Evolutionary conservation across 2,329 filamentous ascomycete genomes (phyloP), one percentile per base, ranked within the genome.

Genomic region (Sporothrix phasma): DNA sequence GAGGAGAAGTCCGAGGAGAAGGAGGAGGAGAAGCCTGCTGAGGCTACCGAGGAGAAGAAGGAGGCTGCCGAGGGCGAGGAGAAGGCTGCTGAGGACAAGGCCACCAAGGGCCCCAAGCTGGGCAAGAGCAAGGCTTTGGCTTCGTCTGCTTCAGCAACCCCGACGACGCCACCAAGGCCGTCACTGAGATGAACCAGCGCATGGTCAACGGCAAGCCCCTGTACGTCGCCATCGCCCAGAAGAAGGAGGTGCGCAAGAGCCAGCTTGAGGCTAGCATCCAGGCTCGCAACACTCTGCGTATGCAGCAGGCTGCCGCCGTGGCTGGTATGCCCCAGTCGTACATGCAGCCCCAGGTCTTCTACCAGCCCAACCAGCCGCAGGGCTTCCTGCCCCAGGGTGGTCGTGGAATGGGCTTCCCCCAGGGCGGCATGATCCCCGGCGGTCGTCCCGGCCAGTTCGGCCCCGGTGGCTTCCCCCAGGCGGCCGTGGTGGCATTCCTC

Each of bases 71-170:
- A 56, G 22, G 62, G 6, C 26, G 56, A 62, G 19, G 41, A 22
- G 19, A 34, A 22, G 4, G 72, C 45, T 15, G 22, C 79, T 65
- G 80, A 85, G 74, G 85, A 86, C 76, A 70, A 81, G 58, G 81
- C 85, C 41, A 80, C 85, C 74, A 86, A 87, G 77, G 83, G 85
- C 68, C 84, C 83, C 76, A 86, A 83, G 80, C 84, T 96, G 66
- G 94, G 94, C 76, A 97, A 97, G 89, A 96, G 92, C 88, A 99
- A 97, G 84, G 94, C 76, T 99, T 99, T 76, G 94, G 94, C 72
- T 99, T 99, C 77, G 94, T 99, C 74, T 99, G 94, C 89, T 99
- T 99, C 83, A 94, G 90, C 85, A 97, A 96, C 84, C 92, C 94
- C 66, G 94, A 99, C 73, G 94, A 99, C 77, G 94, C 94, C 69